phyloP scores from a whole-genome alignment of 306 rosid genomes.

The Herpetospermum pedunculosum region DNA sequence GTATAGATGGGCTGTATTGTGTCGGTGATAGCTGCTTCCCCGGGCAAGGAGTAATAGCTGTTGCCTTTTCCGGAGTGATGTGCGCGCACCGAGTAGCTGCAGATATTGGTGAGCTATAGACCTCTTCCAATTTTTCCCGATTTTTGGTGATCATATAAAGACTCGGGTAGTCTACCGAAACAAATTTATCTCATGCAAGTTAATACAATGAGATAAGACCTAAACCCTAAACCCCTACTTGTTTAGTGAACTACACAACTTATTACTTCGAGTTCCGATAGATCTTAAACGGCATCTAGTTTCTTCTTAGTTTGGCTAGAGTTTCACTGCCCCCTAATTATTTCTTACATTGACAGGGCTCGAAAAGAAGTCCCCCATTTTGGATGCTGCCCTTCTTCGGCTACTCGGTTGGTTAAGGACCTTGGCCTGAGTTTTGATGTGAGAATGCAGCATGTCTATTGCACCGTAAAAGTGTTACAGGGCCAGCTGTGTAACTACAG shows the following conservation, averaged over 20 bases:
- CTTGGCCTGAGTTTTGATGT: slow-evolving; percentile 41
- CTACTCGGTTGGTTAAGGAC: slow-evolving; percentile 75
- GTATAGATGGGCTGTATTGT: slow-evolving; percentile 78
- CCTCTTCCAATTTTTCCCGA: neutral
- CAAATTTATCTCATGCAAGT: neutral
- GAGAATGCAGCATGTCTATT: neutral
- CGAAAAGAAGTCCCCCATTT: slow-evolving; percentile 70
- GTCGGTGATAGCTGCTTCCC: slow-evolving; percentile 99
- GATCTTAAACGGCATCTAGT: neutral
- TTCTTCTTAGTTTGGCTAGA: neutral
- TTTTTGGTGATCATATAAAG: neutral
- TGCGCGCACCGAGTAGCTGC: slow-evolving; percentile 97
- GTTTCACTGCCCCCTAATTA: neutral
- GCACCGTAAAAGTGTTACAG: neutral
- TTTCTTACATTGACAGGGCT: slow-evolving; percentile 36
- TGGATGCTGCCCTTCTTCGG: slow-evolving; percentile 65
- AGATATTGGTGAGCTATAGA: slow-evolving; percentile 53
- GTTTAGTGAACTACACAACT: neutral
- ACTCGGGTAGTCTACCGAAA: neutral
- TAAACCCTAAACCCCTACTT: too few species aligned
- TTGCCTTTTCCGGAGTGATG: slow-evolving; percentile 93
- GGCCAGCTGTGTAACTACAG: neutral
- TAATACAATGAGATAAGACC: neutral
- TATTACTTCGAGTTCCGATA: neutral
- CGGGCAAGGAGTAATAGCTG: slow-evolving; percentile 97